Evolutionary conservation across 2,329 filamentous ascomycete species (phyloP), one percentile per base, ranked within the genome.

Genomic region (Neofusicoccum parvum): DNA sequence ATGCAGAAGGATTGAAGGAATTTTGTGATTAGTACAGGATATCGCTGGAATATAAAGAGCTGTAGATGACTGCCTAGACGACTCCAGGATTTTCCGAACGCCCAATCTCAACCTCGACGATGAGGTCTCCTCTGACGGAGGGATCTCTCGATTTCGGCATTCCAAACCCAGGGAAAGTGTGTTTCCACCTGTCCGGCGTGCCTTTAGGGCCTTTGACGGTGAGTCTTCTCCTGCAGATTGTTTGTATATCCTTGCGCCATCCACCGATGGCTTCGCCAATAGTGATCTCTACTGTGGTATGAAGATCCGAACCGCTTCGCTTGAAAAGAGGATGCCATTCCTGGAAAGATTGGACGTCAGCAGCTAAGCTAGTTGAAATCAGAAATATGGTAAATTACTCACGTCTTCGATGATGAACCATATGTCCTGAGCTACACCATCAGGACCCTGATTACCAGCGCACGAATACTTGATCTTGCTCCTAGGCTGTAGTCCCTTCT

Each of bases 391-490:
- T 34, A 3, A 3, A 17, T 12, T 11, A 49, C 89, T 83, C 87
- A 94, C 92, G 89, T 97, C 94, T 79, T 93, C 90, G 23, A 99
- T 87, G 66, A 99, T 90, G 73, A 99, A 96, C 77, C 97, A 94
- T 62, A 99, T 80, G 79, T 99, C 95, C 78, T 99, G 95, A 66
- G 93, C 92, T 12, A 94, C 94, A 48, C 95, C 95, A 74, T 98
- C 95, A 14, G 46, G 17, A 67, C 97, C 93, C 77, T 98, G 94
- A 78, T 98, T 95, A 10, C 95, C 95, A n/a, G 98, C 94, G 46
- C 94, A 93, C 74, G 91, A 91, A 76, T 97, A 99, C 80, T 97
- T 97, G 80, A 99, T 97, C 84, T 98, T 99, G 74, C 92, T 96
- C 34, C 95, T 95, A 72, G 96, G 93, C 81, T 97, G 97, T 79